Base-by-base conservation (phyloP, 306 rosid genomes). In the Sesbania bispinosa region DNA sequence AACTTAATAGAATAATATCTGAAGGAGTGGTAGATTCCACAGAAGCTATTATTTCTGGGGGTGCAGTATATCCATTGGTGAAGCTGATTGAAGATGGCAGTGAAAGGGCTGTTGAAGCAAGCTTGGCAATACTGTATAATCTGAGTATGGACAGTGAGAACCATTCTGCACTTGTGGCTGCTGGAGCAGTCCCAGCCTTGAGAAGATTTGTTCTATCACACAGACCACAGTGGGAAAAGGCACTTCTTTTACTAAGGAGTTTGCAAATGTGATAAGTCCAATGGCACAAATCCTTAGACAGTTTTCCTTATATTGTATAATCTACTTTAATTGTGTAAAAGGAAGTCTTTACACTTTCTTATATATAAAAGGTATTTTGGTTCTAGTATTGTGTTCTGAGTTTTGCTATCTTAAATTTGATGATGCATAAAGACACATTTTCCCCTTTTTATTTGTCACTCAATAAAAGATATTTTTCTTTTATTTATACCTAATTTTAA, bases 81-180 rank as follows among this genome's bases (percentile, higher is more conserved):
- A 77, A 80, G 55, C 81, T 93, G 74, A 78, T 93, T 20, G 94
- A 90, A 73, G 90, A 86, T 78, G 98, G 98, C 2, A 83, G 89
- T 74, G 97, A 80, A 42, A 76, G 70, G 52, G 89, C 82, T 4
- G 65, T 80, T 2, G 98, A 93, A 74, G 93, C 98, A 68, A 77
- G 90, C 45, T 74, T 93, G 77, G 85, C 86, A n/a, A 74, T 87
- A 54, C 65, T 93, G 35, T 80, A 87, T 76, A 90, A 87, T 81
- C 83, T 93, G 75, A 87, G 98, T 81, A 85, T 84, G 92, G 93
- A 90, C 76, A 43, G 73, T 48, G 92, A 90, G 82, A 93, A 90
- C 63, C 98, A 88, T 83, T 24, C 84, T 1, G 87, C 84, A 39
- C 83, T 93, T 45, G 14, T 90, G 60, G 88, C 89, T 42, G 96